Evolutionary conservation across 441 rosid species (phyloP), one percentile per base, ranked within the genome.

Genomic region (Flueggea neowawraea): DNA sequence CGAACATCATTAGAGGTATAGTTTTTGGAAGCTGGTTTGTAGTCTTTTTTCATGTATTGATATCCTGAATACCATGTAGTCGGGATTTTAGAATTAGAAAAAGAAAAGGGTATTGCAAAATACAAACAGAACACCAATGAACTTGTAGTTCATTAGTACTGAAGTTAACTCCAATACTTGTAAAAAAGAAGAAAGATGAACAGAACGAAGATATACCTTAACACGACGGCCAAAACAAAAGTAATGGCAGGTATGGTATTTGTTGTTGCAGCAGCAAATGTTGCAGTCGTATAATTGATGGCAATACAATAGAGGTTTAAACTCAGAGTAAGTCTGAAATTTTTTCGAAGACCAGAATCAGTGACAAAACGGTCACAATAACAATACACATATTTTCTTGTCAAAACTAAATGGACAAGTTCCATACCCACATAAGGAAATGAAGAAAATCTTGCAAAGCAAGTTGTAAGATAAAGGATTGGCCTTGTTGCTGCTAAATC

Each of bases 191-290:
- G 28, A 22, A 22, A 22, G 28, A 22, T 2, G 28, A 22, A 22
- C 1, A 22, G 28, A 22, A 22, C 28, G 28, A 22, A 22, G 28
- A 0, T 12, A 45, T 68, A 89, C 97, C 96, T 80, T 36, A 87
- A 67, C 13, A 81, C 31, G 39, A 69, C 71, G 51, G 98, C 93
- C 73, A 89, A 67, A 60, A 77, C 39, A 60, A 91, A 83, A 22
- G 96, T 87, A 32, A 89, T 82, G 61, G 84, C 88, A 31, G 98
- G 98, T 54, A 91, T 75, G 14, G 82, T 75, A 75, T 87, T 91
- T 57, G 95, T 84, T 54, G 87, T 72, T 54, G 95, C 98, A 56
- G 98, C 89, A 11, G 98, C 98, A 67, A 89, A 84, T 41, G 96
- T 89, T 55, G 98, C 96, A 6, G 95, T 77, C 1, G 88, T 89